Evolutionary conservation across 2,329 filamentous ascomycete species (phyloP), one percentile per base, ranked within the genome.

Genomic region (Fonsecaea erecta): DNA sequence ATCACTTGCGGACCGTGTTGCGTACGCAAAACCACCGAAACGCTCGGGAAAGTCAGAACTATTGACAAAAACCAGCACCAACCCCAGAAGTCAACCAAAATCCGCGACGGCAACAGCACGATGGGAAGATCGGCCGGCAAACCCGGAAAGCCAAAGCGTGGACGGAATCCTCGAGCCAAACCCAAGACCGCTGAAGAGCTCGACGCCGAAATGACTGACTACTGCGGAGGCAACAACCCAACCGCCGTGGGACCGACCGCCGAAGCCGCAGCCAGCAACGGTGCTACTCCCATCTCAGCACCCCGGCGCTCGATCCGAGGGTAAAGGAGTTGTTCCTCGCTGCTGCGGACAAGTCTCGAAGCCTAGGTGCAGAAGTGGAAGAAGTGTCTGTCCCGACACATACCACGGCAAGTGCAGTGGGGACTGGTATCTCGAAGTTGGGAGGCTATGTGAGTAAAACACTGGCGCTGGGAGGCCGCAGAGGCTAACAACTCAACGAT

Each of bases 191-290:
- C 90, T 1, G 94, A 97, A 77, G 93, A 99, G 81, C 88, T 99
- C 28, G 95, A 99, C 77, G 93, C 92, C 3, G 95, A 99, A 78
- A 99, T 99, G 95, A 89, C 88, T 21, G 95, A 98, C 78, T 99
- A 99, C 82, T 98, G 96, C 76, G 87, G 84, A 60, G 76, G 77
- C 32, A 80, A 75, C 55, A 75, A 77, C 40, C 73, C 71, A 57
- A 75, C 80, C 70, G 80, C 79, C 59, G 82, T 82, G 70, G 70
- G 72, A 28, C 73, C 73, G 37, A 76, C 80, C 59, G 78, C 77
- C 12, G 78, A 76, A 66, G n/a, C n/a, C n/a, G 75, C 80, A 3
- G 76, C 77, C 51, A 82, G 80, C 66, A 81, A 79, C 52, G 80
- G 81, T 67, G 79, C 80, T 46, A 77, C 80, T 58, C 83, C 81